These are phyloP conservation scores for Leptodontidium sp. DNA, from an alignment of 2,329 filamentous ascomycete species.

Conservation along the genomic window DNA sequence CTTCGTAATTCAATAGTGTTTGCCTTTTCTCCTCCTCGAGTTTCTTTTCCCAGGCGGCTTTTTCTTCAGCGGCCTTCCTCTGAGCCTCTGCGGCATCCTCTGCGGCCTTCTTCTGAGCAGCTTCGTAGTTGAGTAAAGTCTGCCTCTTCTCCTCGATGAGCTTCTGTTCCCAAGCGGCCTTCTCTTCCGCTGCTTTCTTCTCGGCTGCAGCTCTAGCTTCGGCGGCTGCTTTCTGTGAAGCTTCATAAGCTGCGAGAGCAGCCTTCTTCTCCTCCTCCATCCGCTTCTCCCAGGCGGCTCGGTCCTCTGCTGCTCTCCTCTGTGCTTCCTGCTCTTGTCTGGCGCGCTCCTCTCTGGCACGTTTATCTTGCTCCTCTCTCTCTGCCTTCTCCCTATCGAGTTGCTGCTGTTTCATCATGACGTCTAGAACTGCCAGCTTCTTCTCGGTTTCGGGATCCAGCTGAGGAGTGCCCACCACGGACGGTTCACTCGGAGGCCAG, in stretches of 20 bases:
- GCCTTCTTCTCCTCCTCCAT: conserved; percentile 37
- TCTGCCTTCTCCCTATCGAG: conserved; percentile 56
- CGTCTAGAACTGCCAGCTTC: conserved; percentile 67
- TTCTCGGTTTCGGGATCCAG: conserved; percentile 52
- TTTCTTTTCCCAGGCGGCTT: conserved; percentile 30
- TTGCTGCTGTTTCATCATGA: conserved; percentile 57
- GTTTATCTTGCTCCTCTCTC: conserved; percentile 53
- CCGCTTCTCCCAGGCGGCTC: conserved; percentile 29
- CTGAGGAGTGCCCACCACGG: conserved; percentile 32
- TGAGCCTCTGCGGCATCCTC: conserved; percentile 54
- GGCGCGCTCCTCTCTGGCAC: conserved; percentile 54
- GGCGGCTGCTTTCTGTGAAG: conserved; percentile 32
- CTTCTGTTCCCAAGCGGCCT: conserved; percentile 51
- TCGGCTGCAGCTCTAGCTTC: conserved; percentile 38
- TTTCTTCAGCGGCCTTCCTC: conserved; percentile 27
- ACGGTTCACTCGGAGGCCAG: conserved; percentile 40
- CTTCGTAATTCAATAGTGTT: conserved; percentile 40
- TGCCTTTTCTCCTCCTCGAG: conserved; percentile 32
- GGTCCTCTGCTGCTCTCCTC: conserved; percentile 54
- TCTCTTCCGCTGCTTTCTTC: conserved; percentile 53
- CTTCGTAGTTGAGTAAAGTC: conserved; percentile 52
- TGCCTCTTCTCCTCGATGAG: conserved; percentile 44
- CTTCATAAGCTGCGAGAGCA: conserved; percentile 32
- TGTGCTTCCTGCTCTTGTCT: conserved; percentile 50
- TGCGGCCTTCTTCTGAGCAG: conserved; percentile 50